A percentile compares a stretch with the other conserved stretches of the same genome.
Conservation (phyloP, 2,329 filamentous ascomycete genomes). For the Sphaerulina vaccinii region DNA sequence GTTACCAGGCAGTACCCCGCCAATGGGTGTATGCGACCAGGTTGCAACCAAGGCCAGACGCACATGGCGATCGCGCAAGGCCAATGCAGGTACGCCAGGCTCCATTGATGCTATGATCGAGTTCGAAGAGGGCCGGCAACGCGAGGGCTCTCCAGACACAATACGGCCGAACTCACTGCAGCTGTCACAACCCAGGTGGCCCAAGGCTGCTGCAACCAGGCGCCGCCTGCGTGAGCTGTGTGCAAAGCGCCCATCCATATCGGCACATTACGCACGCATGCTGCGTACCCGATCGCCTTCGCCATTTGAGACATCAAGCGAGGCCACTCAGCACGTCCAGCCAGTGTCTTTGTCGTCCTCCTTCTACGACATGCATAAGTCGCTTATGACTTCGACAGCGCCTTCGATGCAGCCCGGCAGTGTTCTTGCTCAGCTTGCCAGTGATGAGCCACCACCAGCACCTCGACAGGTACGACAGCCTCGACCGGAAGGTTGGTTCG, state of each 20-base stretch:
- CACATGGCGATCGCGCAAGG: constrained; percentile 55
- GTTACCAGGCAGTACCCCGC: constrained; percentile 62
- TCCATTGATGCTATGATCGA: constrained; percentile 31
- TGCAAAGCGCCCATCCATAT: constrained; percentile 60
- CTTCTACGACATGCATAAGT: constrained; percentile 53
- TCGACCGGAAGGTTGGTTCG: constrained; percentile 43
- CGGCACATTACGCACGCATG: constrained; percentile 64
- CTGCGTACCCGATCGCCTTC: constrained; percentile 61
- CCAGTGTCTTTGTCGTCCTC: constrained; percentile 25
- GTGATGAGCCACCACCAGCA: constrained; percentile 29
- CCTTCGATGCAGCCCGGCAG: constrained; percentile 52
- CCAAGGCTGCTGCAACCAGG: constrained; percentile 59
- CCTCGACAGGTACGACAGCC: constrained; percentile 22
- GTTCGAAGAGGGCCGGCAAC: constrained; percentile 24
- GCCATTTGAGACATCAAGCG: constrained; percentile 48
- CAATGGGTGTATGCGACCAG: constrained; percentile 63
- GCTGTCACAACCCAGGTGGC: constrained; percentile 49
- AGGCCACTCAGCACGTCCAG: constrained; percentile 34
- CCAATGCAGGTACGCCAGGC: constrained; percentile 27
- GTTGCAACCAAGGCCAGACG: constrained; percentile 61
- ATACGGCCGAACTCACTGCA: constrained; percentile 41
- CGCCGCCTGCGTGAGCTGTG: constrained; percentile 59
- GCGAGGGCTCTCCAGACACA: constrained; percentile 45
- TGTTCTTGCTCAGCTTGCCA: constrained; percentile 48
- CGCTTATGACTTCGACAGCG: constrained; percentile 52